Base-by-base conservation (phyloP, 2,329 filamentous ascomycete species). In the Ophiognomonia clavigignenti-juglandacearum region DNA sequence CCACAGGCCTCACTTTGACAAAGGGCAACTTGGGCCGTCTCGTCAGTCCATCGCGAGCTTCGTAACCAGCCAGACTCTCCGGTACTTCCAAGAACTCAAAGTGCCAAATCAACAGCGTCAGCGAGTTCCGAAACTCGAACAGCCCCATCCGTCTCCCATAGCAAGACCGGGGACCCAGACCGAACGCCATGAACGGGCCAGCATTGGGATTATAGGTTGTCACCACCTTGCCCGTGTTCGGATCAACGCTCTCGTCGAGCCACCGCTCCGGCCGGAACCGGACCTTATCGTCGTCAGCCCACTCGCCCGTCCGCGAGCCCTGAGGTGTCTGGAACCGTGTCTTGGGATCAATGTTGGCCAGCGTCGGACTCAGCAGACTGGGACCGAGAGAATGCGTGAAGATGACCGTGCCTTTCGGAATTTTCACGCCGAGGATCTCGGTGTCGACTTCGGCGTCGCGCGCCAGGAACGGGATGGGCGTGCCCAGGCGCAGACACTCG, bases 401-500 rank as follows among this genome's bases (percentile, higher is more conserved):
- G 11, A 43, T 7, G 4, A 20, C 22, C 13, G 39, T 43, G 19
- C 39, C 39, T 19, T 34, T 43, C 14, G 39, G 39, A 6, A 43
- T 43, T n/a, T 22, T 24, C 10, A n/a, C 19, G 18, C 39, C 39
- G 7, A 43, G 39, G 11, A 43, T 43, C 19, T 43, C 39, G 10
- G 27, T 32, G 39, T 43, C 39, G 11, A 31, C 11, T 27, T 43
- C 39, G 8, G 39, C 39, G 26, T 43, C 39, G 11, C 39, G 39
- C 13, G 39, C 39, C 13, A 43, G 39, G 29, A 43, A 43, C n/a
- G 39, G 39, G 13, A 43, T 43, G 8, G 39, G 39, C 26, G 39
- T 34, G 27, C 39, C 24, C 9, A 43, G 26, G 16, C 39, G 26
- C 6, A 43, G 39, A 29, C 16, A 19, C 19, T 43, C 39, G 20